phyloP scores from a whole-genome alignment of 352 stramenopile species.

The Pythium brachiatum region DNA sequence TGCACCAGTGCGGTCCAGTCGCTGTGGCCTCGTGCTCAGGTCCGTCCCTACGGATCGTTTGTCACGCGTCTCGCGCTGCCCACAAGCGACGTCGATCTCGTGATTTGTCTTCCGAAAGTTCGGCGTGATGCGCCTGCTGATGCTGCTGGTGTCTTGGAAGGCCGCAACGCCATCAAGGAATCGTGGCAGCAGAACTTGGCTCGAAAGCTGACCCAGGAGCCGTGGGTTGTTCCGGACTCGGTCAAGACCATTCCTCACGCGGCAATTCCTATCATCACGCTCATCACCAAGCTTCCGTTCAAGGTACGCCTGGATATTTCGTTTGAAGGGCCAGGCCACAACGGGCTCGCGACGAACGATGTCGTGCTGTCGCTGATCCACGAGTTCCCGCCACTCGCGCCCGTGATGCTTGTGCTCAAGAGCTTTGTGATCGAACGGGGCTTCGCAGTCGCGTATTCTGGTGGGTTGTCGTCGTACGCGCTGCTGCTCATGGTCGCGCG shows the following conservation, averaged over 20 bases:
- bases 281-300: slow-evolving; percentile 79
- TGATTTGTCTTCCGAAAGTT: slow-evolving; percentile 98
- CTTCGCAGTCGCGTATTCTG: slow-evolving; percentile 94
- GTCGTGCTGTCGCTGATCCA: slow-evolving; percentile 92
- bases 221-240: slow-evolving; percentile 90
- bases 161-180: slow-evolving; percentile 98
- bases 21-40: slow-evolving; percentile 94
- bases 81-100: slow-evolving; percentile 96
- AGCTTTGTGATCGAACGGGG: slow-evolving; percentile 91
- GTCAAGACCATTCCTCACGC: slow-evolving; percentile 97
- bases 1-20: slow-evolving; percentile 84
- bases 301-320: slow-evolving; percentile 94
- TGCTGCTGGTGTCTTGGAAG: slow-evolving; percentile 94
- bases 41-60: slow-evolving; percentile 97
- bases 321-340: slow-evolving; percentile 95
- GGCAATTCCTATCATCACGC: slow-evolving; percentile 96
- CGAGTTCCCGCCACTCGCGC: slow-evolving; percentile 91
- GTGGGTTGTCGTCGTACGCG: slow-evolving; percentile 95
- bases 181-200: slow-evolving; percentile 97
- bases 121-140: slow-evolving; percentile 92
- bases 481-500: slow-evolving; percentile 94
- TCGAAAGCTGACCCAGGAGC: slow-evolving; percentile 92
- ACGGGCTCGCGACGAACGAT: slow-evolving; percentile 93
- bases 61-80: slow-evolving; percentile 94
- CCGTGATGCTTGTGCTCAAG: slow-evolving; percentile 97